Percentiles rank a stretch among this genome's conserved stretches.
phyloP scores from a whole-genome alignment of 2,329 filamentous ascomycete genomes.

The Trichoderma sp. region DNA sequence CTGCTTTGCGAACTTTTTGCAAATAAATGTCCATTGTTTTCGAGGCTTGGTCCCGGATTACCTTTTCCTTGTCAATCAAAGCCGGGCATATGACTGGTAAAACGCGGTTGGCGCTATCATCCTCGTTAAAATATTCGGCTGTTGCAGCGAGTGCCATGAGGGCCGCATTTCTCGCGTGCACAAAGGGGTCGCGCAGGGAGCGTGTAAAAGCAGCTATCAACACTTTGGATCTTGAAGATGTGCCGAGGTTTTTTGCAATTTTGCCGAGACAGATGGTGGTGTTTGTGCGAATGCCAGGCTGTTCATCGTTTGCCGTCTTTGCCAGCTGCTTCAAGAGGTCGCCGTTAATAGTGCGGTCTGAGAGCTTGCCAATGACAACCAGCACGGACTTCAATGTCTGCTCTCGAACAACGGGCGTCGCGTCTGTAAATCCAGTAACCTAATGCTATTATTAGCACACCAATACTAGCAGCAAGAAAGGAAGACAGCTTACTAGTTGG shows the following conservation, averaged over 20 bases:
- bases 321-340: conserved; percentile 87
- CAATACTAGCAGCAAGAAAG: background rate
- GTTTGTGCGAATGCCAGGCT: conserved; percentile 95
- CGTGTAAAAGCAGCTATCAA: conserved; percentile 88
- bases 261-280: conserved; percentile 97
- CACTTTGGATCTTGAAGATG: conserved; percentile 79
- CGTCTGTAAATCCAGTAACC: conserved; percentile 92
- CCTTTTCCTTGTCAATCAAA: conserved; percentile 91
- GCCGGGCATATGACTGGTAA: conserved; percentile 80
- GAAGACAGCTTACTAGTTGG: conserved; percentile 62
- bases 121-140: conserved; percentile 79
- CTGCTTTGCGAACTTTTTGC: conserved; percentile 75
- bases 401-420: conserved; percentile 87
- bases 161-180: conserved; percentile 88
- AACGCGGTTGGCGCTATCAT: conserved; percentile 82
- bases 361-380: conserved; percentile 81
- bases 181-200: conserved; percentile 86
- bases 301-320: conserved; percentile 95
- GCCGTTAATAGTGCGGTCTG: conserved; percentile 88
- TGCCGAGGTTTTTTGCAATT: conserved; percentile 84
- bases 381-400: conserved; percentile 95
- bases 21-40: conserved; percentile 88
- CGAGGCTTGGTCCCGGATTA: conserved; percentile 85
- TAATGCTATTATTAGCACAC: conserved; percentile 37
- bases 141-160: conserved; percentile 84